Evolutionary conservation across 139 green algal genomes (phyloP), one percentile per base, ranked within the genome.

Genomic region (Chlamydomonas asymmetrica): DNA sequence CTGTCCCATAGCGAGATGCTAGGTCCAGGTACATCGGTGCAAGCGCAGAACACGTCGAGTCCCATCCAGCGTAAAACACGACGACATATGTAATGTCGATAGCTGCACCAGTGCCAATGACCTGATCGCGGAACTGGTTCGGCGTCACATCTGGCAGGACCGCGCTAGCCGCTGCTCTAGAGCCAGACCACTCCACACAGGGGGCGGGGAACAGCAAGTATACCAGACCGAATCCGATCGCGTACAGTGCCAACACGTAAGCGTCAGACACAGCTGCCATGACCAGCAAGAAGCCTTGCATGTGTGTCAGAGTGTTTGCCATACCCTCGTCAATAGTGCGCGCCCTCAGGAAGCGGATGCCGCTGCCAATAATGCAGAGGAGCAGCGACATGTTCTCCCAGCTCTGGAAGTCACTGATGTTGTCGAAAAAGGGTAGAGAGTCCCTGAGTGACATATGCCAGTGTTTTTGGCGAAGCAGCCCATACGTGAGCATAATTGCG

Each of bases 1-100:
- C 70, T 0, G 63, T 82, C 18, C 35, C 54, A 54, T 78, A 82
- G 37, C 76, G 76, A 3, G 37, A n/a, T 2, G 76, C 62, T 40
- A 82, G 63, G 49, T 82, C 76, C 4, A 54, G 63, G 25, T 74
- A 63, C 2, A 74, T 35, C 35, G 62, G 49, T 5, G 62, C 69
- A 38, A 67, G 50, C 8, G 69, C 39, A 22, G 62, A 62, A 50
- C 76, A 82, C 29, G 29, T 65, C 38, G 27, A 4, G 74, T 60
- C 31, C 31, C 31, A 74, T n/a, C 37, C 20, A 5, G 63, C 29
- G 41, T 61, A 80, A 37, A 35, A 54, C 32, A 40, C 48, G 2
- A 72, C 49, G 2, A 73, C 50, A 62, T 48, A 70, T 3, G 49
- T 72, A 3, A 38, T 52, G 38, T 72, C 62, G 7, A 37, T 13